Evolutionary conservation across 129 eudicot species (phyloP).

Genomic region (Lonicera japonica): DNA sequence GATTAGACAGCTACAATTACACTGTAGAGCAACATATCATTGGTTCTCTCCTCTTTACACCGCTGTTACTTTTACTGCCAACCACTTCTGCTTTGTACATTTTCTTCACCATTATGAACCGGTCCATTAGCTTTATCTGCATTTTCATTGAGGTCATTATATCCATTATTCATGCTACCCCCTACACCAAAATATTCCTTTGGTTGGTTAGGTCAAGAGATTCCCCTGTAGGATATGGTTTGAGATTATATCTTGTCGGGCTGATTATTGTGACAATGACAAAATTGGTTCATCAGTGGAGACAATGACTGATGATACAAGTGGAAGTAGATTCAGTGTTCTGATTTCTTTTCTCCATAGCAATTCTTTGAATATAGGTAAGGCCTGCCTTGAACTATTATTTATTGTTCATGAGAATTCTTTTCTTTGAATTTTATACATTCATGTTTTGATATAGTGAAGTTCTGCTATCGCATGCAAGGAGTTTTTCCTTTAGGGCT

Average conservation of each 20-base stretch:
- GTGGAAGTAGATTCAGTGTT: conserved; percentile 23
- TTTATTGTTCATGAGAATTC: background rate
- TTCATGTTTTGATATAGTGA: too few species aligned
- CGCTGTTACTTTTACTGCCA: conserved; percentile 74
- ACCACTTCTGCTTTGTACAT: conserved; percentile 89
- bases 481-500: too few species aligned
- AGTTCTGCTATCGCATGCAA: too few species aligned
- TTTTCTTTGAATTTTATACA: too few species aligned
- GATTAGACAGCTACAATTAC: conserved; percentile 88
- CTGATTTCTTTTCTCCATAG: conserved; percentile 61
- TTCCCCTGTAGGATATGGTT: conserved; percentile 91
- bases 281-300: conserved; percentile 11
- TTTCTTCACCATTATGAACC: conserved; percentile 72
- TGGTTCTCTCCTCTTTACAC: conserved; percentile 89
- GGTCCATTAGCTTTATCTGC: conserved; percentile 41
- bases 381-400: conserved; percentile 1
- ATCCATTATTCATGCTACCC: conserved; percentile 83
- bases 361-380: conserved; percentile 60
- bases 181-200: conserved; percentile 60
- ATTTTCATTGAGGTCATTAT: conserved; percentile 41
- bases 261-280: conserved; percentile 9
- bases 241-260: conserved; percentile 36
- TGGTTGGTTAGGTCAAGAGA: conserved; percentile 66
- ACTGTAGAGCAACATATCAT: conserved; percentile 92
- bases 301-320: conserved; percentile 14